Base-by-base conservation (phyloP, 169 alveolate species). In the Cytauxzoon felis region DNA sequence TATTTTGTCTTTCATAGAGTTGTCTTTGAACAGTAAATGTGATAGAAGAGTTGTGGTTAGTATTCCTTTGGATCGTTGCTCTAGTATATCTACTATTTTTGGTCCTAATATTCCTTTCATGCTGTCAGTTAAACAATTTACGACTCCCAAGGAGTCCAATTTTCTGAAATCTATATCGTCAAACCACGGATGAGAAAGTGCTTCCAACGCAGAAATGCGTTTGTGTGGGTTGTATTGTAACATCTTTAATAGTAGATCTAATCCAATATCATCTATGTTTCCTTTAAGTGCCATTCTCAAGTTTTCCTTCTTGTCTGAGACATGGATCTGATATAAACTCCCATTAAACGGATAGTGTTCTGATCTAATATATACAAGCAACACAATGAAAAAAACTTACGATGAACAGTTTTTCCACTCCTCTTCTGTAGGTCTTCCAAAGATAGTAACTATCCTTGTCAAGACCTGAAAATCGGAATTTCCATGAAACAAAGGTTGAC, bases 181-280 rank as follows among this genome's bases (percentile, higher is more conserved):
- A 62, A 89, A 89, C 94, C 94, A 93, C 38, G 98, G 98, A 75
- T 97, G 99, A 23, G 93, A 80, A 8, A 97, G 81, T 3, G 98
- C 96, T 62, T 92, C 98, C 23, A 93, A 96, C n/a, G 96, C 93
- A 27, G 99, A 88, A 8, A 95, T 92, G 72, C 99, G 83, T 32
- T 87, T 89, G 59, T 90, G 91, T 8, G 99, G 99, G 65, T 94
- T 93, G 79, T 94, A 94, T 63, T 90, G 83, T 23, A 95, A 78
- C 93, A 94, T 84, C 62, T 88, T 87, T 7, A 93, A 90, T 42
- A 96, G 80, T 29, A 96, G 87, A 68, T 95, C 98, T 11, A 85
- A 63, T 18, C 91, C 91, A 16, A 81, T 23, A 40, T 80, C 89
- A 26, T 85, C 91, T 57, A 85, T 76, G 58, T 64, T 51, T 23